Percentiles rank a stretch among this genome's conserved stretches.
phyloP scores from a whole-genome alignment of 352 stramenopile genomes.

The Phytophthora cactorum region DNA sequence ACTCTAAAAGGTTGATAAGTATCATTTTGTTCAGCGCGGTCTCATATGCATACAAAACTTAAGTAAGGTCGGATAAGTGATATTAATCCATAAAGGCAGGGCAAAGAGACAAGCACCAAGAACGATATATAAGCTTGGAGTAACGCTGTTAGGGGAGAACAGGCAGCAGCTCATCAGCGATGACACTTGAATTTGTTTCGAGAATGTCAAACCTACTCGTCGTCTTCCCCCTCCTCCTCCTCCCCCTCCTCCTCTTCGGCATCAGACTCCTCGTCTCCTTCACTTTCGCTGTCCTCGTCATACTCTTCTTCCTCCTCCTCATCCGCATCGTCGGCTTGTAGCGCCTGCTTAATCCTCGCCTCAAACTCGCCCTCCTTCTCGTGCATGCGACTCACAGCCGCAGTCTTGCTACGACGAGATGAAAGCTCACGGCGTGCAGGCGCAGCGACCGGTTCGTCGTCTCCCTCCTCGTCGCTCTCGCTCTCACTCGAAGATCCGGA shows the following conservation, averaged over 20 bases:
- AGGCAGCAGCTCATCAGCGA: no score
- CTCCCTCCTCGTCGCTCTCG: slow-evolving; percentile 36
- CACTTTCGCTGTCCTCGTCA: slow-evolving; percentile 26
- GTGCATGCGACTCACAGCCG: slow-evolving; percentile 67
- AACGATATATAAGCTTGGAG: no score
- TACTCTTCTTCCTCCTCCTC: slow-evolving; percentile 41
- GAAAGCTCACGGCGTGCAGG: slow-evolving; percentile 44
- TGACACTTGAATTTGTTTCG: no score
- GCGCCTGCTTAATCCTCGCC: slow-evolving; percentile 60
- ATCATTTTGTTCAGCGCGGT: no score
- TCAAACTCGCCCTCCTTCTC: slow-evolving; percentile 62
- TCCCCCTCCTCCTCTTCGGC: background rate
- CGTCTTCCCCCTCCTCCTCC: background rate
- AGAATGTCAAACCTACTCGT: background rate
- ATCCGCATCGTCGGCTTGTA: slow-evolving; percentile 52
- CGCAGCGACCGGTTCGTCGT: slow-evolving; percentile 18
- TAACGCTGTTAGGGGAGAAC: no score
- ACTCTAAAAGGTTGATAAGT: no score
- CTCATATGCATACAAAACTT: no score
- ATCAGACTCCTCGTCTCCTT: slow-evolving; percentile 14
- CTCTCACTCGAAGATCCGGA: slow-evolving; percentile 41
- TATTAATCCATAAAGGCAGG: no score
- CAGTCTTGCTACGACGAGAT: slow-evolving; percentile 61
- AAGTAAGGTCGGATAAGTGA: no score
- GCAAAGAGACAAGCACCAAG: no score